Evolutionary conservation across 306 rosid genomes (phyloP).

Genomic region (Sicyos baderoa): DNA sequence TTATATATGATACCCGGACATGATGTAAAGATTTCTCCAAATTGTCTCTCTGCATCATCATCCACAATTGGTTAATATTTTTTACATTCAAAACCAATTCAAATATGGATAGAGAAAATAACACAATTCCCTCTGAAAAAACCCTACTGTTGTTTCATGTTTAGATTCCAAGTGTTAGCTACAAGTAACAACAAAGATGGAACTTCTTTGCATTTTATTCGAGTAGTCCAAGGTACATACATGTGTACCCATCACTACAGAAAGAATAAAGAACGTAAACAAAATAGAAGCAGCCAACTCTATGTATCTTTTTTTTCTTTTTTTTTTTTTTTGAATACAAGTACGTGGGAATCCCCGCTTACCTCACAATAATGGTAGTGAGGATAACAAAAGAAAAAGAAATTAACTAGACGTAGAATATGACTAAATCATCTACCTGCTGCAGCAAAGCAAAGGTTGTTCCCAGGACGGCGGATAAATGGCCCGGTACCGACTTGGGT

Average conservation of each 20-base stretch:
- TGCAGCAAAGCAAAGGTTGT: constrained; percentile 51
- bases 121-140: not conserved
- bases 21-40: too few species aligned
- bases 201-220: constrained; percentile 50
- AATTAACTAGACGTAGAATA: constrained; percentile 37
- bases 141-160: not conserved
- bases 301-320: not conserved
- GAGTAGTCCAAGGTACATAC: constrained; percentile 38
- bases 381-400: not conserved
- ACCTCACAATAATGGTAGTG: constrained; percentile 32
- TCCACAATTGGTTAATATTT: not conserved
- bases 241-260: constrained; percentile 13
- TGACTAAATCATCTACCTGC: constrained; percentile 20
- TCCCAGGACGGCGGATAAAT: constrained; percentile 55
- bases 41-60: constrained; percentile 3
- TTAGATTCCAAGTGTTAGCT: constrained; percentile 7
- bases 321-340: not conserved
- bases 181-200: constrained; percentile 21
- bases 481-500: constrained; percentile 50
- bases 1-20: too few species aligned
- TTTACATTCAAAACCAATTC: constrained; percentile 6
- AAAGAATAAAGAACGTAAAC: constrained; percentile 19
- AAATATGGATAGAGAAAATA: not conserved
- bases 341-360: constrained; percentile 18
- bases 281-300: constrained; percentile 44